phyloP scores from a whole-genome alignment of 2,329 filamentous ascomycete species.

The Colletotrichum agaves region DNA sequence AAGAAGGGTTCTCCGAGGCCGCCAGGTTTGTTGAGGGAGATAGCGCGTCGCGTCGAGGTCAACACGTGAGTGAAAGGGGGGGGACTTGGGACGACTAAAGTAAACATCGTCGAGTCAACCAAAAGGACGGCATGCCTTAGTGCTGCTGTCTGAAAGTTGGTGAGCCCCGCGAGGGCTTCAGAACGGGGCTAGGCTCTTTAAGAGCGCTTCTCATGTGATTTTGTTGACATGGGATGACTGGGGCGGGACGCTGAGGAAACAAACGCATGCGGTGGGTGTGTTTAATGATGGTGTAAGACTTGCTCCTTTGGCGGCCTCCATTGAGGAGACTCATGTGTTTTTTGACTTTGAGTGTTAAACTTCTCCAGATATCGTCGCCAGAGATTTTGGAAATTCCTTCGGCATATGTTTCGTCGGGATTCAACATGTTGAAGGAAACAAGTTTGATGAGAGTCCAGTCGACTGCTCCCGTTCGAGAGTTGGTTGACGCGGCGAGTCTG shows the following conservation, averaged over 20 bases:
- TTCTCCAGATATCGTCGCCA: no score
- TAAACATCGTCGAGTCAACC: not conserved
- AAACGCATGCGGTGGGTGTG: not conserved
- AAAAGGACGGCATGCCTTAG: not conserved
- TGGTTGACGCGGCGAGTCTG: no score
- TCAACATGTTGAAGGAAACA: no score
- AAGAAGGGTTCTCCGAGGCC: not conserved
- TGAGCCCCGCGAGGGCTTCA: slow-evolving; percentile 1
- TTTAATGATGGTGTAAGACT: not conserved
- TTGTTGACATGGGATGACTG: slow-evolving; percentile 5
- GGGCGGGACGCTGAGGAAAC: not conserved
- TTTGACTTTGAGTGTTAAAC: no score
- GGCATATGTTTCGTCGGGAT: no score
- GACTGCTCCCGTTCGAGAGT: no score
- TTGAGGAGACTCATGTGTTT: not conserved
- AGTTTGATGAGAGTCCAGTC: no score
- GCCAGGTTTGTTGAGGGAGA: not conserved
- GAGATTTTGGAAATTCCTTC: no score
- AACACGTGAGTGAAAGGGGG: not conserved
- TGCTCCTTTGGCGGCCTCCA: not conserved
- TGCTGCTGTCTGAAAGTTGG: not conserved
- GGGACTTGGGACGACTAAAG: not conserved
- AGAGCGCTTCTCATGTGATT: not conserved
- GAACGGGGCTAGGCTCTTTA: not conserved
- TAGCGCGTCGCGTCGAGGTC: not conserved